Evolutionary conservation across 371 early-diverging fungal genomes (phyloP), one percentile per base, ranked within the genome.

Genomic region (Neoconidiobolus thromboides): DNA sequence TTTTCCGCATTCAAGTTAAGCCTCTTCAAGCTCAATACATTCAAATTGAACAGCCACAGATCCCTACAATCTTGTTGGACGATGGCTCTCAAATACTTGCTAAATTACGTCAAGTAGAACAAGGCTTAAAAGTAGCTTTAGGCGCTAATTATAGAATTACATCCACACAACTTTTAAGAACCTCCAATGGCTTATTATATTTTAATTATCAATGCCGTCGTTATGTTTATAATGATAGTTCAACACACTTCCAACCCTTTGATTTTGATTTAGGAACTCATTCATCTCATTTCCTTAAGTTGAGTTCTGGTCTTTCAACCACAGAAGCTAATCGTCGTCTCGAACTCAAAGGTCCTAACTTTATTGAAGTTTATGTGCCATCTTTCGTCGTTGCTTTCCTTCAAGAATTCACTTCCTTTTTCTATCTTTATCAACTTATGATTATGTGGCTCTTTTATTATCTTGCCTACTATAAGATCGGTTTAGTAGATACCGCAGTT

Each of bases 151-250:
- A 72, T 57, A 6, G 66, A 1, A 69, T 76, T 40, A 64, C 68
- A 1, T 74, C 78, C 5, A 68, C 64, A 7, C 68, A 42, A 2
- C 65, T 81, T 2, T 57, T 63, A 6, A 50, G 60, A 7, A 80
- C 84, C 14, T 12, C 15, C 37, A 1, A 62, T 58, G 36, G 65
- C 65, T 3, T 73, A 73, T 10, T 70, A 9, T 88, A 74, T 69
- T 82, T 88, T 65, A 74, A 73, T 15, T 82, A 81, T 64, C 85
- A 88, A 60, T 85, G 85, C 65, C 80, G 83, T 14, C 80, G 89
- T 37, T 88, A 82, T 67, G 72, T 86, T 14, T 78, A 67, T 39
- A 67, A 74, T 49, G 64, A 66, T 0, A 39, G 53, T 1, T 36
- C 64, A 1, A 65, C 68, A 26, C 61, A 67, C 15, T 88, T 81